Conservation (phyloP, 495 filamentous ascomycete genomes). For the Hypoxylon subgilvum region DNA sequence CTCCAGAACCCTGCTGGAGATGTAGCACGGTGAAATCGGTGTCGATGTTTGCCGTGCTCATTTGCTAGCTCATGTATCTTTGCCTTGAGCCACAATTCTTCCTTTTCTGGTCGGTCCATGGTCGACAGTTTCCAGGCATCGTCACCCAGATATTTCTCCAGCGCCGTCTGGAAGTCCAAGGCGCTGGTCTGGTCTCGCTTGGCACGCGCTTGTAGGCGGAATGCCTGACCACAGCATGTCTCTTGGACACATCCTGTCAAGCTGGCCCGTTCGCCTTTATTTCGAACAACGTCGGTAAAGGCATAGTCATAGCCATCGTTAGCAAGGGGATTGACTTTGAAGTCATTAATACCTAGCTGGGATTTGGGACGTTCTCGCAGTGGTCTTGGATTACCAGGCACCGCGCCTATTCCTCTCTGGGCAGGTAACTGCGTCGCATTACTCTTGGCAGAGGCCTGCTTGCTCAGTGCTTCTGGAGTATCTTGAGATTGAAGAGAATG, state of each 20-base stretch:
- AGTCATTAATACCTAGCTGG: slow-evolving; percentile 66
- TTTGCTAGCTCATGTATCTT: slow-evolving; percentile 71
- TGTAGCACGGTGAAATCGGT: slow-evolving; percentile 69
- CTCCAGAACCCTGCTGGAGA: slow-evolving; percentile 92
- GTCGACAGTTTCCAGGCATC: slow-evolving; percentile 52
- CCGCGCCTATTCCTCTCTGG: slow-evolving; percentile 36
- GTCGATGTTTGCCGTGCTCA: slow-evolving; percentile 74
- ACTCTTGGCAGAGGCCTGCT: neutral
- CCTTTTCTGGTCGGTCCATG: slow-evolving; percentile 59
- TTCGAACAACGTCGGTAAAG: slow-evolving; percentile 76
- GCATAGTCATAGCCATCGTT: slow-evolving; percentile 78
- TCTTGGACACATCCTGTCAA: slow-evolving; percentile 78
- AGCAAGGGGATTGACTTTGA: slow-evolving; percentile 78
- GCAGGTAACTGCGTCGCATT: slow-evolving; percentile 1
- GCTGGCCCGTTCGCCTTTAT: slow-evolving; percentile 72
- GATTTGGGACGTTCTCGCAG: slow-evolving; percentile 61
- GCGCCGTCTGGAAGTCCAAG: slow-evolving; percentile 57
- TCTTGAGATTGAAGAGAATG: neutral
- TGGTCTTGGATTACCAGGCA: slow-evolving; percentile 7
- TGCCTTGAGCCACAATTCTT: slow-evolving; percentile 68
- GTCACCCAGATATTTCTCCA: slow-evolving; percentile 73
- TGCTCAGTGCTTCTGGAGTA: neutral
- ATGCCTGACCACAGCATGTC: slow-evolving; percentile 76
- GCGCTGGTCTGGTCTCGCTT: slow-evolving; percentile 43
- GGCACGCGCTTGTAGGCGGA: slow-evolving; percentile 67